Evolutionary conservation across 805 yeast species (phyloP), one percentile per base, ranked within the genome.

Genomic region (Ogataea ramenticola): DNA sequence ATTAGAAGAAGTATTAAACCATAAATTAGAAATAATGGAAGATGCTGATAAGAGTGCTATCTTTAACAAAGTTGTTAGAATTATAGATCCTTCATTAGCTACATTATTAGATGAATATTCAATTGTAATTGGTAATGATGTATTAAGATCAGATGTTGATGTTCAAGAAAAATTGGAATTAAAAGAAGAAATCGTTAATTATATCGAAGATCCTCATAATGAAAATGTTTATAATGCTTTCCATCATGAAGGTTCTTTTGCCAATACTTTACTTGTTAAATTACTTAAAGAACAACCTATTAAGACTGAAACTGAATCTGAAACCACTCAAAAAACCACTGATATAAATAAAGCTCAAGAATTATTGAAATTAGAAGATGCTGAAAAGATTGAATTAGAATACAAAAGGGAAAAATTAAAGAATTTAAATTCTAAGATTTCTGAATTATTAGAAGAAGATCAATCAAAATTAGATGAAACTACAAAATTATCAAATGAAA

Each of bases 401-500:
- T 20, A 29, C n/a, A 20, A 39, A 15, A 21, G n/a, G 6, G 29
- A 21, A 19, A 34, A 34, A 34, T 8, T 35, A 6, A 29, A 27
- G 20, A 20, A 26, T 27, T 26, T 26, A 24, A 27, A 37, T 27
- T 22, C 40, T 11, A 37, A 37, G 19, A 16, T 37, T 24, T 6
- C n/a, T 3, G 31, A 42, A 3, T 42, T 57, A 10, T 26, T 29
- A 14, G 31, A 40, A 2, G 64, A 58, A 44, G 63, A 61, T 42
- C 54, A 57, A 45, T 36, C 51, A 8, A 27, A 40, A 4, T 43
- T 57, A 19, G 22, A 54, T 10, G 43, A 38, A 14, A 61, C 59
- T 17, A 55, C 55, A 33, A 41, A 40, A 14, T 37, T 48, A 32
- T 50, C 58, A 36, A 62, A 64, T 46, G 48, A 55, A 38, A 46